Evolutionary conservation across 108 stramenopile genomes (phyloP).

Genomic region (Asterionellopsis glacialis): DNA sequence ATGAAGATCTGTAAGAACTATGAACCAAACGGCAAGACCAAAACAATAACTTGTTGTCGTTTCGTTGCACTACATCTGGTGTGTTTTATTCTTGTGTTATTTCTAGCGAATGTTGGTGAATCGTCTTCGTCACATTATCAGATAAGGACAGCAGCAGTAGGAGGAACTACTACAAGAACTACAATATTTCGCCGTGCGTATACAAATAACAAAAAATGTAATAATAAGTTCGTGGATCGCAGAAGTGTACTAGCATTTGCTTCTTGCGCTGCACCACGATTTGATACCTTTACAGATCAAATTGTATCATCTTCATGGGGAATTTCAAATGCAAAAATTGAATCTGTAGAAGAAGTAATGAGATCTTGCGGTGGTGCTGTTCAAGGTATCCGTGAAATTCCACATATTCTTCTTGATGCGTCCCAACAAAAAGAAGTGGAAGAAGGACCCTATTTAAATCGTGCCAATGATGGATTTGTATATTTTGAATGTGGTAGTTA

Average conservation of each 20-base stretch:
- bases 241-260: conserved; percentile 7
- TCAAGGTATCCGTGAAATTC: conserved; percentile 42
- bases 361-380: conserved; percentile 70
- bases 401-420: neutral
- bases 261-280: conserved; percentile 42
- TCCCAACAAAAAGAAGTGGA: conserved; percentile 11
- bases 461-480: conserved; percentile 70
- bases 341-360: conserved; percentile 65
- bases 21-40: no score
- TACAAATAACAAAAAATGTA: no score
- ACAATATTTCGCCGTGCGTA: no score
- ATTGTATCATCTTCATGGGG: conserved; percentile 19
- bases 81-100: no score
- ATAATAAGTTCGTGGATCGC: no score
- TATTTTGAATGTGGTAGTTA: conserved; percentile 55
- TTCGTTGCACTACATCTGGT: no score
- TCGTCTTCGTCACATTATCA: no score
- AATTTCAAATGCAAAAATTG: neutral
- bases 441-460: conserved; percentile 35
- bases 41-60: no score
- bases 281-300: conserved; percentile 45
- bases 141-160: no score
- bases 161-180: no score
- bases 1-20: no score
- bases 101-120: no score